Evolutionary conservation across 345 rosid species (phyloP).

Genomic region (Syzygium aromaticum): DNA sequence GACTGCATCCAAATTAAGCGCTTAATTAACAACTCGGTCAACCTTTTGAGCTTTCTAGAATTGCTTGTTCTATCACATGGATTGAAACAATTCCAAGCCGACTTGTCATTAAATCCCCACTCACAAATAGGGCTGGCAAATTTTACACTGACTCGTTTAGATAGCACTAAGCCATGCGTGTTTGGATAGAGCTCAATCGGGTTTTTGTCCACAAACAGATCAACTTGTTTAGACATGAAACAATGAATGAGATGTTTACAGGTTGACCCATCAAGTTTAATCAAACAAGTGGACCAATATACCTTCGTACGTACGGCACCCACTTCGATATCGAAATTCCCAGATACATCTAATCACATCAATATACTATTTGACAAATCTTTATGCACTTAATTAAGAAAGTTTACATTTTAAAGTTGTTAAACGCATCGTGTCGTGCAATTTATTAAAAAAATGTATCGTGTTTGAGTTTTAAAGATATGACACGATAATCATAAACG

Average conservation of each 20-base stretch:
- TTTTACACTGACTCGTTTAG: neutral
- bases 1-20: neutral
- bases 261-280: neutral
- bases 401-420: neutral
- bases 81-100: too few species aligned
- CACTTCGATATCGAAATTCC: neutral
- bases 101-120: neutral
- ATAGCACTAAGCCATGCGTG: neutral
- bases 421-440: neutral
- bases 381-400: neutral
- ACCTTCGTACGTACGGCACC: too few species aligned
- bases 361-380: neutral
- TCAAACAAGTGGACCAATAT: neutral
- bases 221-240: neutral
- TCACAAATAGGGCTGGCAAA: neutral
- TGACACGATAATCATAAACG: neutral
- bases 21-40: neutral
- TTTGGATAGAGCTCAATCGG: neutral
- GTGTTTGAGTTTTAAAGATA: neutral
- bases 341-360: neutral
- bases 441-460: neutral
- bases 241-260: neutral
- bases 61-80: too few species aligned
- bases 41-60: too few species aligned
- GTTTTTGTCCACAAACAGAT: neutral